These are phyloP conservation scores for Penicillium argentinense DNA, from an alignment of 495 filamentous ascomycete genomes.

Conservation along the genomic window DNA sequence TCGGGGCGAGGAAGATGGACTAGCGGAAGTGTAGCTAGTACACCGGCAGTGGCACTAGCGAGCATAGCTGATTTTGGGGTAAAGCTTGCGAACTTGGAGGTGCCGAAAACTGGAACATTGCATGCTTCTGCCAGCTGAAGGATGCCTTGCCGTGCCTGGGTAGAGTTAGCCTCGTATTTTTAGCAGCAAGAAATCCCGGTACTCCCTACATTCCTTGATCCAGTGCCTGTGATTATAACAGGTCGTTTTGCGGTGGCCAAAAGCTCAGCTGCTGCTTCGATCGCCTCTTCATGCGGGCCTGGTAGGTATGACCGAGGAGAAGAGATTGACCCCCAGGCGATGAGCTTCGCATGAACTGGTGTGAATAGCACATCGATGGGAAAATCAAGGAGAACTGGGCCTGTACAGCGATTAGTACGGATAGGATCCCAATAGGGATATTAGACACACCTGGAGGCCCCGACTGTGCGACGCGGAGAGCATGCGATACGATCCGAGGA, in stretches of 20 bases:
- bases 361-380: slow-evolving; percentile 30
- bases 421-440: not conserved
- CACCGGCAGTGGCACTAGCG: slow-evolving; percentile 7
- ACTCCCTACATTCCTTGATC: slow-evolving; percentile 14
- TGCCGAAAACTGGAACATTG: slow-evolving; percentile 25
- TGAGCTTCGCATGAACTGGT: slow-evolving; percentile 22
- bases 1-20: slow-evolving; percentile 16
- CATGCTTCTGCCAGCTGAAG: slow-evolving; percentile 16
- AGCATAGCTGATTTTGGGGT: slow-evolving; percentile 9
- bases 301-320: slow-evolving; percentile 21
- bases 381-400: slow-evolving; percentile 29
- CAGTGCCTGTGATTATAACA: slow-evolving; percentile 26
- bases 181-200: too few relatives aligned
- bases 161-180: too few relatives aligned
- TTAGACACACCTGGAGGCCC: slow-evolving; percentile 24
- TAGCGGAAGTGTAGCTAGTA: slow-evolving; percentile 13
- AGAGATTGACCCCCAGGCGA: slow-evolving; percentile 30
- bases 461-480: slow-evolving; percentile 24
- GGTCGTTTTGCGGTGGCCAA: slow-evolving; percentile 18
- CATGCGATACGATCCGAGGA: slow-evolving; percentile 28
- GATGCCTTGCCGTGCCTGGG: slow-evolving; percentile 14
- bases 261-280: slow-evolving; percentile 15
- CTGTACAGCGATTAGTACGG: slow-evolving; percentile 4
- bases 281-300: slow-evolving; percentile 17
- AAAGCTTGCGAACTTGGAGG: slow-evolving; percentile 16